Evolutionary conservation across 352 stramenopile genomes (phyloP).

Genomic region (Phytophthora cajani): DNA sequence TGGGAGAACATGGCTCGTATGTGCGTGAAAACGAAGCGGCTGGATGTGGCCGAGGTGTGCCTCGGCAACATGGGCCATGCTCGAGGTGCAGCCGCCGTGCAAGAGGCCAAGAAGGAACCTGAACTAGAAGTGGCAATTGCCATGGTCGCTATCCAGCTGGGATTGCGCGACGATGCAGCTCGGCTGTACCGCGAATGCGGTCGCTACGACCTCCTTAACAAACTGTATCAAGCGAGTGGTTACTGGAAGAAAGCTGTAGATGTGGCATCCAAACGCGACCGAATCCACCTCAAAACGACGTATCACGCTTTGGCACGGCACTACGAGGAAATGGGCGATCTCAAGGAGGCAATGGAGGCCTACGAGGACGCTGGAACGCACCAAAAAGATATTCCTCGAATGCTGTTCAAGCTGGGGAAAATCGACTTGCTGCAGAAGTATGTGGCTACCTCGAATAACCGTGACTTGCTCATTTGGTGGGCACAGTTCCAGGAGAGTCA

Average conservation of each 20-base stretch:
- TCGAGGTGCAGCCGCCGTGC: conserved; percentile 89
- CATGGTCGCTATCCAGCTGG: conserved; percentile 94
- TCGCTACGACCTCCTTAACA: conserved; percentile 93
- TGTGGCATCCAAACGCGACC: conserved; percentile 87
- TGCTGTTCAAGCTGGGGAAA: conserved; percentile 91
- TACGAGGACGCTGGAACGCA: conserved; percentile 92
- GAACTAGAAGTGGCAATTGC: conserved; percentile 87
- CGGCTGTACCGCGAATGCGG: conserved; percentile 92
- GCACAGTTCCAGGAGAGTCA: conserved; percentile 93
- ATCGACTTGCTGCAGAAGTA: conserved; percentile 93
- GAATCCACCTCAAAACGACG: conserved; percentile 93
- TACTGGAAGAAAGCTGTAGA: conserved; percentile 93
- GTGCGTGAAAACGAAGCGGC: conserved; percentile 95
- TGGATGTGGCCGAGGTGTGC: conserved; percentile 95
- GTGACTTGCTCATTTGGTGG: conserved; percentile 93
- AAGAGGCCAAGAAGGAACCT: conserved; percentile 69
- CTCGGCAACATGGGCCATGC: conserved; percentile 95
- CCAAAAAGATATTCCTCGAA: conserved; percentile 92
- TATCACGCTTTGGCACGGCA: conserved; percentile 91
- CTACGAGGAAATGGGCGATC: conserved; percentile 88
- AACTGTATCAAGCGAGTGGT: conserved; percentile 90
- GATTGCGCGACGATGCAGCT: conserved; percentile 91
- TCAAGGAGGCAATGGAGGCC: conserved; percentile 91
- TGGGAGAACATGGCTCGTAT: conserved; percentile 98
- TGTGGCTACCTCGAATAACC: conserved; percentile 86